Conservation (phyloP, 2,329 filamentous ascomycete genomes). For the Triangularia setosa region DNA sequence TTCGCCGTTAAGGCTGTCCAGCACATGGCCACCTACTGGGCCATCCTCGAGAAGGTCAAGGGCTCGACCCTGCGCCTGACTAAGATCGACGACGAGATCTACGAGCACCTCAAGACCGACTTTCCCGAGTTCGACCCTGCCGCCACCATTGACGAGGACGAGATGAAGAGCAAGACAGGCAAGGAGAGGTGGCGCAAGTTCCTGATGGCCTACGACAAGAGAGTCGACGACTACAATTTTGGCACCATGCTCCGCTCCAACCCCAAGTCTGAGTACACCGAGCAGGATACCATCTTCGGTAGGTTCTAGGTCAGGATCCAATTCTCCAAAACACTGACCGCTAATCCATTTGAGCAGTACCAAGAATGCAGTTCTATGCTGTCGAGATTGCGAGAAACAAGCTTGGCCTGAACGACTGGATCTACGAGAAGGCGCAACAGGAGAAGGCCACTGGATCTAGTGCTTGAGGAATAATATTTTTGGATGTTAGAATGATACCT, state of each 20-base stretch:
- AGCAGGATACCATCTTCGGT: constrained; percentile 92
- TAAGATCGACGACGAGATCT: constrained; percentile 92
- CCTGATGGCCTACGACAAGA: constrained; percentile 90
- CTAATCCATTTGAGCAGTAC: constrained; percentile 36
- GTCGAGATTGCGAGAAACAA: constrained; percentile 66
- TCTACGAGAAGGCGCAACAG: constrained; percentile 77
- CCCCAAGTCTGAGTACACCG: constrained; percentile 77
- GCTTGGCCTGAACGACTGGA: constrained; percentile 90
- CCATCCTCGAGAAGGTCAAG: constrained; percentile 83
- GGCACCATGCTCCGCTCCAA: constrained; percentile 84
- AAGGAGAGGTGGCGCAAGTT: constrained; percentile 96
- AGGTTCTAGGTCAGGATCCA: background rate
- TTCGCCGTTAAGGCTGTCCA: constrained; percentile 98
- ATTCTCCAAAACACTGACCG: constrained; percentile 7
- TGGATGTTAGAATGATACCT: background rate
- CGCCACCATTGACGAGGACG: constrained; percentile 77
- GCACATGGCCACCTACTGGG: constrained; percentile 96
- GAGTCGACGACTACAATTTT: constrained; percentile 96
- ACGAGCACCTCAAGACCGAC: constrained; percentile 77
- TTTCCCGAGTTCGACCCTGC: constrained; percentile 92
- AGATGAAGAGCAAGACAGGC: constrained; percentile 95
- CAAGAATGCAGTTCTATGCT: constrained; percentile 56
- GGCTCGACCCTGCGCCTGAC: constrained; percentile 89
- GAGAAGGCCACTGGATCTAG: constrained; percentile 41
- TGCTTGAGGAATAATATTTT: constrained; percentile 8